Evolutionary conservation across 169 alveolate species (phyloP).

Genomic region (Eimeria brunetti): DNA sequence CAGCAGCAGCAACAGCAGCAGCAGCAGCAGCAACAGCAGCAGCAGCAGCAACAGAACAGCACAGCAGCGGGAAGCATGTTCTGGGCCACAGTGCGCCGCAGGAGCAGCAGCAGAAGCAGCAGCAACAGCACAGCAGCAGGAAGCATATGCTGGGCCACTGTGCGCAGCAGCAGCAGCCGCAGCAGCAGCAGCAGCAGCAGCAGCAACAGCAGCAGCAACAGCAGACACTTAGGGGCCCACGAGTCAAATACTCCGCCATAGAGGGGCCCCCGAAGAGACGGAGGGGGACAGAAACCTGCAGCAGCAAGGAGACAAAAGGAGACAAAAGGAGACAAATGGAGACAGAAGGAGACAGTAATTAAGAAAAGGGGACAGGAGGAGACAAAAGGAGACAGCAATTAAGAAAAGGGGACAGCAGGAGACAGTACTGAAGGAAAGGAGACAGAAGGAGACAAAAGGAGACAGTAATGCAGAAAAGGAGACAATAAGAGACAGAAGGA

Average conservation of each 20-base stretch:
- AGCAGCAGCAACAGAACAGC: background rate
- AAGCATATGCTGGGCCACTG: too few species aligned
- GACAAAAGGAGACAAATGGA: background rate
- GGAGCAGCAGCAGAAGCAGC: background rate
- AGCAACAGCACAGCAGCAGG: background rate
- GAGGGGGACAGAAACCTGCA: slow-evolving; percentile 64
- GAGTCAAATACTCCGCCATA: slow-evolving; percentile 29
- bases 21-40: background rate
- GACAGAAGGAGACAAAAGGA: background rate
- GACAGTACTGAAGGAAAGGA: background rate
- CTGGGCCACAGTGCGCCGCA: too few species aligned
- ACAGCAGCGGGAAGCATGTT: too few species aligned
- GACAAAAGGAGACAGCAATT: background rate
- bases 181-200: background rate
- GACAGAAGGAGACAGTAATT: background rate
- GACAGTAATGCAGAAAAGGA: background rate
- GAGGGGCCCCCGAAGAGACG: slow-evolving; percentile 76
- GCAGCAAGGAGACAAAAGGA: background rate
- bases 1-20: background rate
- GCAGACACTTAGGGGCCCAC: background rate
- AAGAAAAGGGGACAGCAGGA: background rate
- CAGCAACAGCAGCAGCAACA: background rate
- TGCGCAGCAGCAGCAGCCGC: too few species aligned
- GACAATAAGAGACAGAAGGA: background rate
- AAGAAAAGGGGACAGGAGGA: background rate